These are phyloP conservation scores for Talaromyces sp. DNA, from an alignment of 2,329 filamentous ascomycete species.

Conservation along the genomic window DNA sequence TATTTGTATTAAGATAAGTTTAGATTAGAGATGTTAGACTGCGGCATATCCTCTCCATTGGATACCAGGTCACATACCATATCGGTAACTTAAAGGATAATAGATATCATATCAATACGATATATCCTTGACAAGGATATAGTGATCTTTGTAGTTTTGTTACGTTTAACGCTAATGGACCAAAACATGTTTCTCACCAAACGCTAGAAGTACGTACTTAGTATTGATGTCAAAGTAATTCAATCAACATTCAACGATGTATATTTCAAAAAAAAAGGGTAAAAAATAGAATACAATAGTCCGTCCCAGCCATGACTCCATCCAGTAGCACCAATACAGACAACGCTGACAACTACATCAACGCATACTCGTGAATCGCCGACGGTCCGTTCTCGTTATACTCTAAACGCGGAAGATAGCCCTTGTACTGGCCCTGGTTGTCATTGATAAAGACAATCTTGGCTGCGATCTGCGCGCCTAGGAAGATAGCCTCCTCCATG, in stretches of 20 bases:
- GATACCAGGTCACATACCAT: too few species aligned
- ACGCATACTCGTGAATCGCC: constrained; percentile 54
- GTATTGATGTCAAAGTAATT: not conserved
- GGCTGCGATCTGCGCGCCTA: constrained; percentile 81
- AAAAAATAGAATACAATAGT: not conserved
- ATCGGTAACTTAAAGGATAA: too few species aligned
- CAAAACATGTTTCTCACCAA: too few species aligned
- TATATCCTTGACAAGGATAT: too few species aligned
- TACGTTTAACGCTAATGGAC: too few species aligned
- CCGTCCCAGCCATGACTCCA: not conserved
- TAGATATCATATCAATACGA: too few species aligned
- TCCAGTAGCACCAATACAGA: not conserved
- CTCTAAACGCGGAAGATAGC: constrained; percentile 62
- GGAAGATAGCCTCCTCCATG: constrained; percentile 76
- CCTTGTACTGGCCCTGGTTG: constrained; percentile 56
- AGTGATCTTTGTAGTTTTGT: too few species aligned
- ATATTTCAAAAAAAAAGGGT: not conserved
- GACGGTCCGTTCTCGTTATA: constrained; percentile 62
- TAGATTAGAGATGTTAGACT: too few species aligned
- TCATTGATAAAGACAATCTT: constrained; percentile 67
- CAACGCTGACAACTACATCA: constrained; percentile 13
- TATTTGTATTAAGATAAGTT: too few species aligned
- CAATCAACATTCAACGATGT: not conserved
- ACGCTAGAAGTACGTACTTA: too few species aligned
- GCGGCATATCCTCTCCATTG: too few species aligned